These are phyloP conservation scores for Rhynchospora pubera DNA, from an alignment of 176 grass and related monocot species.

Conservation along the genomic window DNA sequence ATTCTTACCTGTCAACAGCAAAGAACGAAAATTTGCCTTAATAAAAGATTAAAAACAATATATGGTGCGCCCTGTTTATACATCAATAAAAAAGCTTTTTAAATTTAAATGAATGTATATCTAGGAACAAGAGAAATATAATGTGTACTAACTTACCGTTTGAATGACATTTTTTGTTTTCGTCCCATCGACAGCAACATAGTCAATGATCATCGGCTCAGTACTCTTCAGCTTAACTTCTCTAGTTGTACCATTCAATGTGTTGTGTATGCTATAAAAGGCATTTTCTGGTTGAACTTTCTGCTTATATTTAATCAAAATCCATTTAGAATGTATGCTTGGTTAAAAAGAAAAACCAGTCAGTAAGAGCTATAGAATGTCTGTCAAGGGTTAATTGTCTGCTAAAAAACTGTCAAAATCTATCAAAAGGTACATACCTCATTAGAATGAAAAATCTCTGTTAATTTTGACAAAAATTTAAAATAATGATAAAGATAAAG, in stretches of 20 bases:
- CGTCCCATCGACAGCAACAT: constrained; percentile 68
- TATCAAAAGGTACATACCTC: neutral
- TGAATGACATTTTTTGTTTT: constrained; percentile 57
- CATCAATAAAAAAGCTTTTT: neutral
- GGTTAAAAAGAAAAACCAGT: neutral
- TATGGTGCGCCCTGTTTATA: neutral
- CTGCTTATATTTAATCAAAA: constrained; percentile 38
- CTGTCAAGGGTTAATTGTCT: constrained; percentile 52
- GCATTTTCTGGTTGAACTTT: constrained; percentile 50
- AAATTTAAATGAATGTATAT: neutral
- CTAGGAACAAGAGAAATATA: neutral
- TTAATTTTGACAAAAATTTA: neutral
- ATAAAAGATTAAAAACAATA: neutral
- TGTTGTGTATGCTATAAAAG: constrained; percentile 81
- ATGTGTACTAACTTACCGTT: constrained; percentile 46
- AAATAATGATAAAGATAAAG: constrained; percentile 19
- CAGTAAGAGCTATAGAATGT: constrained; percentile 47
- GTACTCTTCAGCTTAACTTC: constrained; percentile 58
- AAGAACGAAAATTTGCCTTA: neutral
- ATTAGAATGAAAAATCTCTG: neutral
- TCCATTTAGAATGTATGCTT: neutral
- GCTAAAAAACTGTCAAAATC: constrained; percentile 21
- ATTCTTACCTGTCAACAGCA: constrained; percentile 64
- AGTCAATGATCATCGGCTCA: constrained; percentile 70
- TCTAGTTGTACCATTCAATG: constrained; percentile 46